Conservation (phyloP, 1,284 basidiomycete genomes). For the Baeospora myosura region DNA sequence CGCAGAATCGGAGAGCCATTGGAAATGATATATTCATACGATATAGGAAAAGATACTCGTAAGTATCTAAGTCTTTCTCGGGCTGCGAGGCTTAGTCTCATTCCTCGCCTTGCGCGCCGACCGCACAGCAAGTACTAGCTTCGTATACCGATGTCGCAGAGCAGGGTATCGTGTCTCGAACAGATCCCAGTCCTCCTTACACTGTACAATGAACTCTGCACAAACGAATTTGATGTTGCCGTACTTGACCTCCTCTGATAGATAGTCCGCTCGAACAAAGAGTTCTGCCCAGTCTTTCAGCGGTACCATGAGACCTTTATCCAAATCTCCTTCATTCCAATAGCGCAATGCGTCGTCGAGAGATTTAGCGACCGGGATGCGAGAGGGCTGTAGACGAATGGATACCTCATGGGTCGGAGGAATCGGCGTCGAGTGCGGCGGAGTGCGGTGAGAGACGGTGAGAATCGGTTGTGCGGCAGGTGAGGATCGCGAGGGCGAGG, state of each 20-base stretch:
- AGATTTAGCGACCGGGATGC: slow-evolving; percentile 4
- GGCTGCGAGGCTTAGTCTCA: slow-evolving; percentile 6
- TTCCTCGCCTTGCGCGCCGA: slow-evolving; percentile 3
- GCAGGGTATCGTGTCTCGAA: slow-evolving; percentile 9
- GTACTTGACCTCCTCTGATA: slow-evolving; percentile 3
- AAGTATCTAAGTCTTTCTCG: no score
- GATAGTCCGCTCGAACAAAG: slow-evolving; percentile 5
- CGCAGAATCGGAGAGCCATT: no score
- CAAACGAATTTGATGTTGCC: slow-evolving; percentile 8
- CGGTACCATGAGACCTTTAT: slow-evolving; percentile 6
- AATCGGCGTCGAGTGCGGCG: not conserved
- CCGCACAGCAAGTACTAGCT: slow-evolving; percentile 8
- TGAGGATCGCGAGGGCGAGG: not conserved
- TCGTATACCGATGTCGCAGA: slow-evolving; percentile 6
- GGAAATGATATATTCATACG: no score
- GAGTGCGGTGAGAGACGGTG: not conserved
- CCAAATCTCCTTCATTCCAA: slow-evolving; percentile 4
- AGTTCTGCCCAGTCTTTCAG: slow-evolving; percentile 2
- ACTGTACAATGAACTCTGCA: slow-evolving; percentile 1
- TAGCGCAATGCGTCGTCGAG: slow-evolving; percentile 5
- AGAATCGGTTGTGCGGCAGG: not conserved
- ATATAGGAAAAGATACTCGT: no score
- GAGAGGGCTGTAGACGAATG: not conserved
- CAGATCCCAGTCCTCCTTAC: not conserved
- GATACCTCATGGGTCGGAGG: not conserved